Evolutionary conservation across 1,284 basidiomycete genomes (phyloP).

Genomic region (Mrakiaceae sp.): DNA sequence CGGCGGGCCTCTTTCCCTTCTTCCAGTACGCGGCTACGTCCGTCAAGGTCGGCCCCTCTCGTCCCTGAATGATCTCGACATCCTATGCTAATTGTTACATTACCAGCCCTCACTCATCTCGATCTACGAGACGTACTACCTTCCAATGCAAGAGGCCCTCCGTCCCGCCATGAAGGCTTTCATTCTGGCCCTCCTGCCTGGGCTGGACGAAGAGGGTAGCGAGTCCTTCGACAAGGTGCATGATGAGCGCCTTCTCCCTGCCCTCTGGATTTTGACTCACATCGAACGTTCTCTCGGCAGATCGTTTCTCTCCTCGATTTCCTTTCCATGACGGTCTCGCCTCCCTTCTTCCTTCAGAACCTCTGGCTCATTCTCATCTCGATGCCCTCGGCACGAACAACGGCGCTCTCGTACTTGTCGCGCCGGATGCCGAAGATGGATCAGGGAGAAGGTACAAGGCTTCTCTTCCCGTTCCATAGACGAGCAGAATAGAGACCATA

Average conservation of each 20-base stretch:
- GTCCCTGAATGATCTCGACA: not conserved
- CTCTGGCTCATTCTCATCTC: conserved; percentile 89
- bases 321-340: conserved; percentile 67
- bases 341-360: conserved; percentile 86
- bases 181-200: conserved; percentile 83
- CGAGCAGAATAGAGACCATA: not conserved
- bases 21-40: conserved; percentile 96
- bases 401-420: conserved; percentile 76
- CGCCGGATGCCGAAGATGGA: conserved; percentile 56
- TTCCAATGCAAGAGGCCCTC: conserved; percentile 69
- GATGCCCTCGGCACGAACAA: conserved; percentile 70
- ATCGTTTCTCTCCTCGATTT: conserved; percentile 72
- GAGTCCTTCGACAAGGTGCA: conserved; percentile 88
- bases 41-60: conserved; percentile 53
- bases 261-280: not conserved
- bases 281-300: conserved; percentile 34
- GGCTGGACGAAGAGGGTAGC: conserved; percentile 87
- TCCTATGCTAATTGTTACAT: not conserved
- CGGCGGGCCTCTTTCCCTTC: conserved; percentile 92
- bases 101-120: conserved; percentile 66
- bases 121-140: conserved; percentile 79
- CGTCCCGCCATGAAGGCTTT: conserved; percentile 88
- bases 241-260: not conserved
- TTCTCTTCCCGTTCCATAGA: not conserved
- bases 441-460: conserved; percentile 17